Percentiles rank a stretch among this genome's conserved stretches.
phyloP scores from a whole-genome alignment of 768 basidiomycete species.

The Boletellus emodensis region DNA sequence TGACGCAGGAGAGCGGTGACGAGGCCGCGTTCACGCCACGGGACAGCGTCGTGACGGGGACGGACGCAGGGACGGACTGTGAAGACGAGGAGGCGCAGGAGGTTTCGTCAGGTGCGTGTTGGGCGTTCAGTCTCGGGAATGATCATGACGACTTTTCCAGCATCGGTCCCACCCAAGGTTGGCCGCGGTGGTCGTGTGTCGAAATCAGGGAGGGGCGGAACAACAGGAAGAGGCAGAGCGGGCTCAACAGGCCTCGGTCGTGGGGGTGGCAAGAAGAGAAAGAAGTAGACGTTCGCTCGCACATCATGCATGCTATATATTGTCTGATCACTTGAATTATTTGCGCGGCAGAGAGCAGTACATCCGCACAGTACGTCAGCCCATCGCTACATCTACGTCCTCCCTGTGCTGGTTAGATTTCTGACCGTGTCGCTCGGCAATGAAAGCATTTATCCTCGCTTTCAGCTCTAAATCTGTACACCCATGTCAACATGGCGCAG shows the following conservation, averaged over 20 bases:
- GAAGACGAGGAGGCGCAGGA: constrained; percentile 70
- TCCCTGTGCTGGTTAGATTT: constrained; percentile 19
- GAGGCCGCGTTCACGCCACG: constrained; percentile 59
- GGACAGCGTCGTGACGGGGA: constrained; percentile 66
- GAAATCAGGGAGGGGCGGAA: constrained; percentile 24
- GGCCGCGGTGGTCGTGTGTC: constrained; percentile 26
- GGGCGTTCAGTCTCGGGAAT: neutral
- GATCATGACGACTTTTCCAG: constrained; percentile 17
- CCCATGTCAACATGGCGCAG: constrained; percentile 7
- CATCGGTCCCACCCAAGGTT: constrained; percentile 16
- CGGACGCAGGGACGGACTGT: constrained; percentile 67
- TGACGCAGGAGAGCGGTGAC: constrained; percentile 81
- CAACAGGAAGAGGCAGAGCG: constrained; percentile 23
- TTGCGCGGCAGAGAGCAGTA: constrained; percentile 5
- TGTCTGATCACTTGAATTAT: constrained; percentile 1
- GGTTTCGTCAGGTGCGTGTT: constrained; percentile 51
- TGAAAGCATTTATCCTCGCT: constrained; percentile 66
- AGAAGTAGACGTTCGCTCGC: constrained; percentile 23
- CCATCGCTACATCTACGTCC: constrained; percentile 31
- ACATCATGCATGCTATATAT: too few relatives aligned
- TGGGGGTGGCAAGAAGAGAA: constrained; percentile 30
- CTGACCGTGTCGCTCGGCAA: constrained; percentile 52
- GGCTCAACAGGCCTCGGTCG: constrained; percentile 23
- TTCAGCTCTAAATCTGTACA: constrained; percentile 63
- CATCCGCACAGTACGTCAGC: constrained; percentile 17